A percentile compares a stretch with the other conserved stretches of the same genome.
phyloP scores from a whole-genome alignment of 148 eudicot species.

The Pharnaceum exiguum region DNA sequence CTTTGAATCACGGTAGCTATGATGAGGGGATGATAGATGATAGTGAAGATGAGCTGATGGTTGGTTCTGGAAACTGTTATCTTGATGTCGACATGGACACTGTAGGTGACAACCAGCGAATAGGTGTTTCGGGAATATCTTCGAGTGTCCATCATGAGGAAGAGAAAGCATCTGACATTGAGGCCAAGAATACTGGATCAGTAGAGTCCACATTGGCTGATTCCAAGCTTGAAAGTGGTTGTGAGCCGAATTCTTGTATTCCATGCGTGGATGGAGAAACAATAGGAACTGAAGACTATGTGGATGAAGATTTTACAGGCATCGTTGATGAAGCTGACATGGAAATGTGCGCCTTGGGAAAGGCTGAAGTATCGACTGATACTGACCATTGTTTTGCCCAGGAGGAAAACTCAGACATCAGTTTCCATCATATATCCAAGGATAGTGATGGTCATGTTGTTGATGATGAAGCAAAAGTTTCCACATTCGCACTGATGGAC shows the following conservation, averaged over 20 bases:
- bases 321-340: conserved; percentile 20
- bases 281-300: conserved; percentile 13
- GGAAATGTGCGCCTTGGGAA: conserved; percentile 24
- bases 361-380: conserved; percentile 20
- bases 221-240: conserved; percentile 20
- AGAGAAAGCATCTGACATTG: conserved; percentile 9
- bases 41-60: conserved; percentile 21
- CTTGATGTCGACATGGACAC: conserved; percentile 26
- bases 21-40: conserved; percentile 21
- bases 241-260: conserved; percentile 19
- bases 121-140: conserved; percentile 22
- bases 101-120: conserved; percentile 16
- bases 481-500: conserved; percentile 22
- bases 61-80: conserved; percentile 22
- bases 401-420: conserved; percentile 25
- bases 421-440: conserved; percentile 17
- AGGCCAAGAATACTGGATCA: conserved; percentile 7
- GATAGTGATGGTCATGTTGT: conserved; percentile 22
- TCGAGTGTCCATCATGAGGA: conserved; percentile 14
- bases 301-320: conserved; percentile 17
- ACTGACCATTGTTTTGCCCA: conserved; percentile 12
- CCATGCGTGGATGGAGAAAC: conserved; percentile 19
- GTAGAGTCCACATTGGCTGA: conserved; percentile 20
- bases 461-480: conserved; percentile 17
- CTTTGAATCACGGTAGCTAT: conserved; percentile 1